Conservation (phyloP, 1,284 basidiomycete genomes). For the Trichosporon sp. region DNA sequence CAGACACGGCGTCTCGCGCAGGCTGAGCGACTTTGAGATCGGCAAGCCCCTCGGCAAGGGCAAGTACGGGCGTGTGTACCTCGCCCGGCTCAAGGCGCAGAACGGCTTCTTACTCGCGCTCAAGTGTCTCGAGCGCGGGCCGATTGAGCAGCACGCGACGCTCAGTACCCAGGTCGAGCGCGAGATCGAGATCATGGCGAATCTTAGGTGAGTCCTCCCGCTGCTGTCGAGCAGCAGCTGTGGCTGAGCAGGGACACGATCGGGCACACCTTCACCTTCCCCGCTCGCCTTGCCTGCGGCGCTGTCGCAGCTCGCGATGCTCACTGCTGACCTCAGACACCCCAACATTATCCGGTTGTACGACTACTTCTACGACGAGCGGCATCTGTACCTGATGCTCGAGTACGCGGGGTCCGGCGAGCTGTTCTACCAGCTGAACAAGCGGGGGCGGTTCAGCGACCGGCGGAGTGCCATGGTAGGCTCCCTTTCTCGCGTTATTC, state of each 20-base stretch:
- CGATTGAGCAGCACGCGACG: constrained; percentile 64
- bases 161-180: constrained; percentile 90
- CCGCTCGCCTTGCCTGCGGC: no score
- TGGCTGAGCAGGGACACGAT: no score
- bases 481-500: background rate
- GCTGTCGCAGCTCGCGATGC: no score
- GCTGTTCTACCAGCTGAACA: constrained; percentile 79
- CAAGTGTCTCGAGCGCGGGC: constrained; percentile 16
- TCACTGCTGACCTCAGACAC: constrained; percentile 57
- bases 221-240: background rate
- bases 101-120: constrained; percentile 35
- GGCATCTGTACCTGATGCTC: constrained; percentile 97
- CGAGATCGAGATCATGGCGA: constrained; percentile 86
- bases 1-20: constrained; percentile 11
- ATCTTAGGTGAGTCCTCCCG: constrained; percentile 25
- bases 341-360: constrained; percentile 91
- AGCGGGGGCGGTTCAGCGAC: constrained; percentile 73
- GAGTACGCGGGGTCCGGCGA: constrained; percentile 90
- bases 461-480: constrained; percentile 62
- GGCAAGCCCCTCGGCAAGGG: constrained; percentile 93
- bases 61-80: constrained; percentile 73
- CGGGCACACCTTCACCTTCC: no score
- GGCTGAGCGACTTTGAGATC: constrained; percentile 67
- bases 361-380: constrained; percentile 96
- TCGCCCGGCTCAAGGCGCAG: constrained; percentile 80